Base-by-base conservation (phyloP, 352 stramenopile species). In the Halophytophthora polymorphica region DNA sequence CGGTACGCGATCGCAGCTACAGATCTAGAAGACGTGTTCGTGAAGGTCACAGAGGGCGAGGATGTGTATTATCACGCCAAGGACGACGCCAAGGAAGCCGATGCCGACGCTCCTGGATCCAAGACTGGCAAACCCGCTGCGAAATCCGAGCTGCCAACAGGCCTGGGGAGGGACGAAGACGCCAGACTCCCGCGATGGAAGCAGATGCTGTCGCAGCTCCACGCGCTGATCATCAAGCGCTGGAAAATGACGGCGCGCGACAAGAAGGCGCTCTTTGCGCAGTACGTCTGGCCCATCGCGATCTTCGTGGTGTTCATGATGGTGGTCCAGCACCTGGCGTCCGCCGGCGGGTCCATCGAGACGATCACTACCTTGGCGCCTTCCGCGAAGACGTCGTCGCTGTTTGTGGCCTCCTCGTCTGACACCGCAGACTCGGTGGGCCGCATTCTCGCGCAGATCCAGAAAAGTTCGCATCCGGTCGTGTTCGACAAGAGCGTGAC, bases 1-100 rank as follows among this genome's bases (percentile, higher is more conserved):
- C 83, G 86, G 10, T 99, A 99, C 67, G 96, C 96, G 1, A 84
- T 99, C 17, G 90, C 89, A 31, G 96, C 98, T 6, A 99, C 97
- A 6, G 98, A 98, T n/a, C 75, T 99, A 1, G 98, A 99, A 62
- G 98, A 99, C 70, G 96, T 99, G 0, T 99, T 99, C 69, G 79
- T 99, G 2, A 81, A 95, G 36, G 93, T 99, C 47, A 93, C 90
- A 0, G 73, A 95, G 45, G 77, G 76, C 12, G 78, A 88, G 50
- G 68, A 78, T 17, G 70, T 88, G 6, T 90, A 91, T 53, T 73
- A 90, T 48, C 73, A 90, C 51, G 71, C 64, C 1, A 86, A 83
- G 29, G 77, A 88, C 33, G 69, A 77, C 29, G 49, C 61, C 6
- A 31, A 55, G 11, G 35, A 45, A 13, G 15, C 39, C 23, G 51